These are phyloP conservation scores for Przewalskia tangutica DNA, from an alignment of 257 asterid genomes.

Conservation along the genomic window DNA sequence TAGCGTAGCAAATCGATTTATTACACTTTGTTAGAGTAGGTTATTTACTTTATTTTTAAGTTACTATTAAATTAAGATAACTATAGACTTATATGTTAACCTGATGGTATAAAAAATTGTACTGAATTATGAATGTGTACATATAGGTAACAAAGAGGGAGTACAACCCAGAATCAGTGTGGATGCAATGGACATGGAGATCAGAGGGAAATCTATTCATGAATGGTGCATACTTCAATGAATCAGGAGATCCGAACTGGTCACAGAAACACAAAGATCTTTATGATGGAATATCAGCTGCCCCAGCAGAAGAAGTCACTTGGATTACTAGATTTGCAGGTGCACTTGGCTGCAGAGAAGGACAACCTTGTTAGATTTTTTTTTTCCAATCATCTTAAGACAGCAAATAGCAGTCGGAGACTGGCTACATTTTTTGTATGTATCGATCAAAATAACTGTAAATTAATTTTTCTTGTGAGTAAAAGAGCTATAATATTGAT, in stretches of 20 bases:
- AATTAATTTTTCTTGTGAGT: background rate
- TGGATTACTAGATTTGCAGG: constrained; percentile 45
- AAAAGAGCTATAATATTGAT: background rate
- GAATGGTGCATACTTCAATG: constrained; percentile 46
- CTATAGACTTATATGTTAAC: too few relatives aligned
- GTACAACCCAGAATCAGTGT: constrained; percentile 5
- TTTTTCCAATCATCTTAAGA: background rate
- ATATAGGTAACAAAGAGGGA: background rate
- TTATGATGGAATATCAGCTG: constrained; percentile 33
- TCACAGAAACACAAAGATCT: constrained; percentile 28
- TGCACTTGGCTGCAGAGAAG: constrained; percentile 25
- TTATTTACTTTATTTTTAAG: background rate
- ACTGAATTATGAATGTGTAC: background rate
- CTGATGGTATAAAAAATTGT: background rate
- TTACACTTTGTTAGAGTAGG: too few relatives aligned
- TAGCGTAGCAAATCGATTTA: too few relatives aligned
- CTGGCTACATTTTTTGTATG: background rate
- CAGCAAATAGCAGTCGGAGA: background rate
- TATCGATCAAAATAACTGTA: background rate
- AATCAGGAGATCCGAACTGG: constrained; percentile 47
- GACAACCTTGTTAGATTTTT: constrained; percentile 26
- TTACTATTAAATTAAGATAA: background rate
- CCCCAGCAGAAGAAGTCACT: constrained; percentile 17
- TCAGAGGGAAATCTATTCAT: constrained; percentile 50
- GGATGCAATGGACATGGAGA: constrained; percentile 66